A percentile compares a stretch with the other conserved stretches of the same genome.
Conservation (phyloP, 352 stramenopile genomes). For the Thalassiosira livingstoniorum region DNA sequence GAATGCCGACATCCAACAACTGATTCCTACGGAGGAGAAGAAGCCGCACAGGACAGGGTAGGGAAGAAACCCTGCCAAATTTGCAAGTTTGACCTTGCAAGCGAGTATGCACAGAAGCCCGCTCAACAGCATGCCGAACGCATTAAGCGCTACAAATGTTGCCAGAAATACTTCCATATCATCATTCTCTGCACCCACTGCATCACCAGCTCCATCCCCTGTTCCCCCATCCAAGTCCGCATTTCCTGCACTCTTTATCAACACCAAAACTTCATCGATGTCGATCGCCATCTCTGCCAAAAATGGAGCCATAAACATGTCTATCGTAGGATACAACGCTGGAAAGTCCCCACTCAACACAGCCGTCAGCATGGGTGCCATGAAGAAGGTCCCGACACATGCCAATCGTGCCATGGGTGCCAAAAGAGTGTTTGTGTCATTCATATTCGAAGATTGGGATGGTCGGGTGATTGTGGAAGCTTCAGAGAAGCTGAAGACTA, state of each 20-base stretch:
- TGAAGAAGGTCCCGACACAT: constrained; percentile 63
- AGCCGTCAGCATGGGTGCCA: constrained; percentile 43
- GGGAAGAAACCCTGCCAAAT: constrained; percentile 72
- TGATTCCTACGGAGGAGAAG: constrained; percentile 77
- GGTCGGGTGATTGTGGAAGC: constrained; percentile 63
- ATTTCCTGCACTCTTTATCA: constrained; percentile 11
- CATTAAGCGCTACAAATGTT: constrained; percentile 71
- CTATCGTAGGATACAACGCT: constrained; percentile 66
- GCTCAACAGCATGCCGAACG: constrained; percentile 63
- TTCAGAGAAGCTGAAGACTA: constrained; percentile 79
- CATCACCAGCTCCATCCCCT: no score
- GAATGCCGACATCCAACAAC: constrained; percentile 77
- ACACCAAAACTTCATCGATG: constrained; percentile 65
- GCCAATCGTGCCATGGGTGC: constrained; percentile 65
- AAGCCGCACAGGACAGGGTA: constrained; percentile 81
- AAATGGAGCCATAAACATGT: constrained; percentile 83
- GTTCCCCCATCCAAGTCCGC: no score
- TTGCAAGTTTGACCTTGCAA: constrained; percentile 71
- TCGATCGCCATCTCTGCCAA: constrained; percentile 66
- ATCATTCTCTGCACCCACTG: constrained; percentile 22
- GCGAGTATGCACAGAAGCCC: constrained; percentile 63
- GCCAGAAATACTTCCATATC: constrained; percentile 65
- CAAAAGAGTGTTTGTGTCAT: constrained; percentile 24
- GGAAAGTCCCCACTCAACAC: constrained; percentile 62
- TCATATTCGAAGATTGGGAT: constrained; percentile 24